Base-by-base conservation (phyloP, 2,329 filamentous ascomycete species). In the Penicillium sp. region DNA sequence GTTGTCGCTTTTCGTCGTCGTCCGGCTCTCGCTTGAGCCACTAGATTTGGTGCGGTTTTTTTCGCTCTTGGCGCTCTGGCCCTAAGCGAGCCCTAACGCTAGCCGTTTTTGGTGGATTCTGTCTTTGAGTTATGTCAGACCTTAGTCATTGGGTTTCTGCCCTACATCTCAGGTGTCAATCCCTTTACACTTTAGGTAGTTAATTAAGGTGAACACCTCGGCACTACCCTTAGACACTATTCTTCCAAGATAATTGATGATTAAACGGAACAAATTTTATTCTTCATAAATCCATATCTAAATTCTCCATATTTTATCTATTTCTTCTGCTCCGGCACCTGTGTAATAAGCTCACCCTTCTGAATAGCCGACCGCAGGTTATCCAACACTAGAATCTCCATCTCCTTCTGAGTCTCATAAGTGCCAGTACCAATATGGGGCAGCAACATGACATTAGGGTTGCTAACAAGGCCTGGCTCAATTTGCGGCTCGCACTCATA, bases 361-460 rank as follows among this genome's bases (percentile, higher is more conserved):
- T 85, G 79, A 39, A 87, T 76, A 6, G 81, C 84, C 33, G 74
- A 78, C 66, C 79, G 79, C 68, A 87, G 60, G 61, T 86, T 86
- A 33, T 83, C 77, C 67, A 86, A 59, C 19, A 85, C 83, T 61
- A 85, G 67, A 51, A 84, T 65, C 68, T 86, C 84, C 84, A 86
- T 86, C 53, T 84, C 82, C 61, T 79, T 81, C 72, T 85, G 83
- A 23, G 83, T 85, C 70, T 86, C 84, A 65, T 78, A 81, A 11
- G 83, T 86, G 58, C 74, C 79, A 1, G 84, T 87, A 21, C 84
- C 84, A 61, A 87, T 81, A 64, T 87, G 84, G 39, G 84, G 84
- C 60, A 86, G 68, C 61, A 86, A 64, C 63, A 86, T 82, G n/a
- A 76, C 75, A 40, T 70, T 70, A 5, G 74, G 70, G 62, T 77